phyloP scores from a whole-genome alignment of 1,139 yeast genomes.

The Ogataea hybrid region DNA sequence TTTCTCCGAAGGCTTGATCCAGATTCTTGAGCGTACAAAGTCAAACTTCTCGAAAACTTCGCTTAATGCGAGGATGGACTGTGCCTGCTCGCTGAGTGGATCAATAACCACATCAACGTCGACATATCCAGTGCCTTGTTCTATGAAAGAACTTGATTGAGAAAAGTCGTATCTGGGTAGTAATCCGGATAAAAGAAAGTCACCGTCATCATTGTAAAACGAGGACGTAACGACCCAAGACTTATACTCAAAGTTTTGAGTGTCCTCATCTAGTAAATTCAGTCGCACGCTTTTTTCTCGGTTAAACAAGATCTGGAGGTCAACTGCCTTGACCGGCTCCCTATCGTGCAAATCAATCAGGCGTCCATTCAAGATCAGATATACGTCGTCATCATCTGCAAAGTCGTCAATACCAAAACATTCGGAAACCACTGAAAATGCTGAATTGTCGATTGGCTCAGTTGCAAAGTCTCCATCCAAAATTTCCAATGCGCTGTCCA shows the following conservation, averaged over 20 bases:
- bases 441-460: neutral
- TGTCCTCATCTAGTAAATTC: neutral
- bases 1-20: slow-evolving; percentile 54
- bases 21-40: slow-evolving; percentile 51
- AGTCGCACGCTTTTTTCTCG: slow-evolving; percentile 1
- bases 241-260: slow-evolving; percentile 43
- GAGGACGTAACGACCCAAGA: slow-evolving; percentile 45
- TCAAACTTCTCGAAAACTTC: slow-evolving; percentile 33
- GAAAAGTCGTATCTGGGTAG: slow-evolving; percentile 35
- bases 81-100: slow-evolving; percentile 71
- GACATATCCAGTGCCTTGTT: slow-evolving; percentile 15
- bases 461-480: neutral
- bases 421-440: neutral
- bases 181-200: slow-evolving; percentile 26
- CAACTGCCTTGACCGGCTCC: slow-evolving; percentile 9
- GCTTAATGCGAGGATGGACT: slow-evolving; percentile 52
- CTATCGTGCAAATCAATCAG: slow-evolving; percentile 15
- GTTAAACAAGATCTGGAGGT: slow-evolving; percentile 16
- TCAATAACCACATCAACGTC: slow-evolving; percentile 64
- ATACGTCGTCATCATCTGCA: slow-evolving; percentile 6
- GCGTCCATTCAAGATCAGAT: slow-evolving; percentile 30
- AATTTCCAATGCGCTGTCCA: neutral
- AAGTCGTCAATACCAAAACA: slow-evolving; percentile 13
- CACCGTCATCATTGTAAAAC: slow-evolving; percentile 41
- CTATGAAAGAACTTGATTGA: slow-evolving; percentile 3